A percentile compares a stretch with the other conserved stretches of the same genome.
phyloP scores from a whole-genome alignment of 2,329 filamentous ascomycete species.

The Paramyrothecium sp. region DNA sequence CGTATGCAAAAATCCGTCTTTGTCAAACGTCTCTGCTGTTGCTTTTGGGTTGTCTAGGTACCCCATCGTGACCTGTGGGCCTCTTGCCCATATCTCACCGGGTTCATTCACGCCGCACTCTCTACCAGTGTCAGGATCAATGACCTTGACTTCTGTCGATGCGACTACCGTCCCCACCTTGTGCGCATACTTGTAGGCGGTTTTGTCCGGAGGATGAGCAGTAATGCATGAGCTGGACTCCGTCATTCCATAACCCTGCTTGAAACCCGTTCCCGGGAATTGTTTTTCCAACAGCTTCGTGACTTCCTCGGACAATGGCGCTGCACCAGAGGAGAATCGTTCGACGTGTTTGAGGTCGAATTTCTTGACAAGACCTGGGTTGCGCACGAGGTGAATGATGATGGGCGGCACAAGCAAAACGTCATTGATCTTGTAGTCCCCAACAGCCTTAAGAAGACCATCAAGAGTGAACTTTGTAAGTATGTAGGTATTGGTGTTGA shows the following conservation, averaged over 20 bases:
- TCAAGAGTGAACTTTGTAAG: slow-evolving; percentile 19
- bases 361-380: slow-evolving; percentile 9
- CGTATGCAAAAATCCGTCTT: slow-evolving; percentile 70
- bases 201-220: slow-evolving; percentile 66
- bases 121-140: slow-evolving; percentile 57
- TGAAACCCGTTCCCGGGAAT: slow-evolving; percentile 13
- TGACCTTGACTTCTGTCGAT: slow-evolving; percentile 68
- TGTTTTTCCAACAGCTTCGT: slow-evolving; percentile 6
- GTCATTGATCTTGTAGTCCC: slow-evolving; percentile 16
- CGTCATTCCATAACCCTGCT: slow-evolving; percentile 76
- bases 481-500: slow-evolving; percentile 17
- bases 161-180: slow-evolving; percentile 27
- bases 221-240: slow-evolving; percentile 78
- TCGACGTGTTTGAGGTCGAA: slow-evolving; percentile 12
- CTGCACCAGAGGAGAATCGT: slow-evolving; percentile 12
- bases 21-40: slow-evolving; percentile 69
- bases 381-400: slow-evolving; percentile 17
- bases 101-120: slow-evolving; percentile 60
- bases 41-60: slow-evolving; percentile 80
- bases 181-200: slow-evolving; percentile 34
- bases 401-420: slow-evolving; percentile 21
- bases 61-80: slow-evolving; percentile 70
- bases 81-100: slow-evolving; percentile 75
- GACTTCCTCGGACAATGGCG: slow-evolving; percentile 11
- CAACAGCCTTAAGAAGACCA: slow-evolving; percentile 13